phyloP scores from a whole-genome alignment of 768 basidiomycete species.

The Suillus bovinus region DNA sequence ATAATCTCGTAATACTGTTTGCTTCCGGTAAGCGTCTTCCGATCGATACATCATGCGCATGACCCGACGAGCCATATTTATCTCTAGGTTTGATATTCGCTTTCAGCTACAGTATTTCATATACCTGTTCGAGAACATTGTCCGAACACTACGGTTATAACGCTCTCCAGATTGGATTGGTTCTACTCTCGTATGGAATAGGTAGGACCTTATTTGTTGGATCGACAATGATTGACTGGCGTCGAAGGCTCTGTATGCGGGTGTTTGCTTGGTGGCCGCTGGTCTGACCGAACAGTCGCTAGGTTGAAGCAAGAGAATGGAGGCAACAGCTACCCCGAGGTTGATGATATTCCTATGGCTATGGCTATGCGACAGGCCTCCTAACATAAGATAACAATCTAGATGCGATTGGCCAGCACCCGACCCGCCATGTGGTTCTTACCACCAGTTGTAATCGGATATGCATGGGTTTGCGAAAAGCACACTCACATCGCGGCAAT shows the following conservation, averaged over 20 bases:
- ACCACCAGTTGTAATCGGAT: constrained; percentile 58
- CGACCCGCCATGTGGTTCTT: constrained; percentile 46
- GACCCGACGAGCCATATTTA: neutral
- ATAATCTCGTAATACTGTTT: constrained; percentile 61
- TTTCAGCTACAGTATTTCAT: constrained; percentile 64
- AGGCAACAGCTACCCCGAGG: constrained; percentile 59
- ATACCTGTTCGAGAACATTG: constrained; percentile 71
- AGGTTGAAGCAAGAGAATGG: constrained; percentile 43
- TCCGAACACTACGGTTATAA: constrained; percentile 62
- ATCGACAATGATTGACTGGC: neutral
- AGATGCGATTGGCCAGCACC: constrained; percentile 72
- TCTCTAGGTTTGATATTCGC: constrained; percentile 62
- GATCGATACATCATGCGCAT: neutral
- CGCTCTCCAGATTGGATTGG: constrained; percentile 69
- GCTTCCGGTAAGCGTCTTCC: constrained; percentile 16
- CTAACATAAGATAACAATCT: neutral
- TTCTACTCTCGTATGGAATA: constrained; percentile 69
- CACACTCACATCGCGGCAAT: constrained; percentile 63
- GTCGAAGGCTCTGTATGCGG: constrained; percentile 44
- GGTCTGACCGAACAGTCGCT: constrained; percentile 47
- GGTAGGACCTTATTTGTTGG: constrained; percentile 36
- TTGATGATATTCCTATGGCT: constrained; percentile 9
- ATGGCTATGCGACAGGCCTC: neutral
- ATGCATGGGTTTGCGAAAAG: constrained; percentile 69
- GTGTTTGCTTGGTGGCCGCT: constrained; percentile 51